Conservation (phyloP, 345 rosid genomes). For the Brassica juncea region DNA sequence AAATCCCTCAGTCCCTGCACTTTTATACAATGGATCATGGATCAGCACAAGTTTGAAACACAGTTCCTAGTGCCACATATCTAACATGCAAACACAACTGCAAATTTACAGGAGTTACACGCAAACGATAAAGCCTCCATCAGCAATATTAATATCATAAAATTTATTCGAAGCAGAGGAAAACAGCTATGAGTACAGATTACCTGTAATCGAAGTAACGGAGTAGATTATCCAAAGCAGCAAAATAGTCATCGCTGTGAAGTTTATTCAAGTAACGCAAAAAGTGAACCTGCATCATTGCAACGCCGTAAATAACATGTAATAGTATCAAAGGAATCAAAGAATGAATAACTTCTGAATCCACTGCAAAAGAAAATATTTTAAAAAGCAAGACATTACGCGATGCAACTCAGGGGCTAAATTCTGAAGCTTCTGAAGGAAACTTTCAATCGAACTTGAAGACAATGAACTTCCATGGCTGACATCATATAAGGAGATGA, state of each 20-base stretch:
- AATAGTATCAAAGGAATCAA: constrained; percentile 25
- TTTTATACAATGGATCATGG: constrained; percentile 51
- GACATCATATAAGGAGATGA: constrained; percentile 37
- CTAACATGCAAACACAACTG: constrained; percentile 22
- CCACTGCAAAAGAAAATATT: neutral
- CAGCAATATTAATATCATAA: neutral
- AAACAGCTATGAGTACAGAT: constrained; percentile 32
- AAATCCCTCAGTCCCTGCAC: constrained; percentile 98
- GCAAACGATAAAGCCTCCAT: constrained; percentile 12
- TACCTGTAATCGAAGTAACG: constrained; percentile 96
- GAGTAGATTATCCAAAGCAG: constrained; percentile 90
- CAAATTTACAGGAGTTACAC: constrained; percentile 15
- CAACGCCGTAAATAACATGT: constrained; percentile 18
- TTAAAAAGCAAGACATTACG: constrained; percentile 44
- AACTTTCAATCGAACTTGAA: constrained; percentile 61
- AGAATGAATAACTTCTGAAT: constrained; percentile 15
- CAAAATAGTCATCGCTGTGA: constrained; percentile 83
- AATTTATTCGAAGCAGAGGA: neutral
- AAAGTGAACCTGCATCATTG: constrained; percentile 78
- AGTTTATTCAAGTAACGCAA: constrained; percentile 85
- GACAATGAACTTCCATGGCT: constrained; percentile 79
- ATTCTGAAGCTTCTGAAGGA: constrained; percentile 70
- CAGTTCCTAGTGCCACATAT: neutral
- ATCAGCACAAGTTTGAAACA: constrained; percentile 41
- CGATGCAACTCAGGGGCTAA: constrained; percentile 96